Base-by-base conservation (phyloP, 345 rosid genomes). In the Boechera stricta region DNA sequence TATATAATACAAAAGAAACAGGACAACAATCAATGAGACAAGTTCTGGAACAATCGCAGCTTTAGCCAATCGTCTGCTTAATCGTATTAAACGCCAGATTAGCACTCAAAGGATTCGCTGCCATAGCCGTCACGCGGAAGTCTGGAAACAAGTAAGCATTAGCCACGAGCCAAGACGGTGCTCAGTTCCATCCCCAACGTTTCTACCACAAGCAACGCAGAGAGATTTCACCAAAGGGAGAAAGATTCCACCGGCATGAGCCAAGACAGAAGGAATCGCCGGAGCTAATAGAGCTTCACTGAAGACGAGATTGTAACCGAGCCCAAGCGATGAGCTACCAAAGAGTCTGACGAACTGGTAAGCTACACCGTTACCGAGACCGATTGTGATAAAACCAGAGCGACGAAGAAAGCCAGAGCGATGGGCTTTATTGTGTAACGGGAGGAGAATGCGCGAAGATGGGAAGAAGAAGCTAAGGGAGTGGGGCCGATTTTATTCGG, bases 391-490 rank as follows among this genome's bases (percentile, higher is more conserved):
- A 81, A 96, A 96, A 1, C 99, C 99, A 1, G 94, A 10, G 99
- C 97, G 79, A 96, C 93, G 86, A 96, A 96, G 88, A 96, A 96
- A 11, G 99, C 99, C 69, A 96, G 96, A 5, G 99, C 99, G 41
- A 96, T 96, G 5, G 91, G 89, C 98, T 18, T 18, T 18, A 18
- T 18, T 18, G 21, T 18, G 21, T 18, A 18, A 18, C 21, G 21
- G 21, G 21, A 18, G 21, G 21, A 1, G 21, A 18, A 18, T 18
- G 21, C 21, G 21, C 21, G 1, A 18, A 18, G 21, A 18, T 18
- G n/a, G n/a, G 21, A 18, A 18, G 21, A 18, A 1, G 21, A 18
- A 18, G 21, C 21, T 18, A 18, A 18, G 21, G 1, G 21, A 18
- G 21, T 18, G 21, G 21, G 21, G 21, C 21, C 21, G 21, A 18